Conservation (phyloP, 306 rosid genomes). For the Nissolia schottii region DNA sequence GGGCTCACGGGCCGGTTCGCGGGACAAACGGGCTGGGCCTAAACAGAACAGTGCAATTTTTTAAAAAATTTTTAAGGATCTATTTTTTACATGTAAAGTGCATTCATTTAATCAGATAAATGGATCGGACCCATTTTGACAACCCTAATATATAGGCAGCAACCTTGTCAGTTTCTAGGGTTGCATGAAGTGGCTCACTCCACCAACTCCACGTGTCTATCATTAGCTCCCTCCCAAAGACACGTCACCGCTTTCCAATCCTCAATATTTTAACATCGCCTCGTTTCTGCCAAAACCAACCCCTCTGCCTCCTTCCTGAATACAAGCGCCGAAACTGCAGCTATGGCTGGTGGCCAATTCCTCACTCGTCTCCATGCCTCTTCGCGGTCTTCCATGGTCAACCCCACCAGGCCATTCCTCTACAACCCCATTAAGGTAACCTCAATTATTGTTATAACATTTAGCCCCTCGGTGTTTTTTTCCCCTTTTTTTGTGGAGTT, state of each 20-base stretch:
- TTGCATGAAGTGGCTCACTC: conserved; percentile 13
- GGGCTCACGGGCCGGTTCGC: no score
- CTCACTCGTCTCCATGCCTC: conserved; percentile 21
- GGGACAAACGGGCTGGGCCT: no score
- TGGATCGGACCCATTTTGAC: no score
- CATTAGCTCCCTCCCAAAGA: neutral
- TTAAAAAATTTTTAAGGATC: no score
- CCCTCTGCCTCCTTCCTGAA: neutral
- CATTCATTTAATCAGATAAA: no score
- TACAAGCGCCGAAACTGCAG: neutral
- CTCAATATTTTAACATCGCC: neutral
- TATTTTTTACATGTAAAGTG: no score
- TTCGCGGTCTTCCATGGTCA: conserved; percentile 34
- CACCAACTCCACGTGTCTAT: conserved; percentile 22
- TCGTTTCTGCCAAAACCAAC: neutral
- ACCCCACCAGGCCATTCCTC: conserved; percentile 24
- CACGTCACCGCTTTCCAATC: conserved; percentile 17
- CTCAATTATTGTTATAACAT: no score
- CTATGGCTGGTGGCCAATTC: conserved; percentile 32
- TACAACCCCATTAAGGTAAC: conserved; percentile 39
- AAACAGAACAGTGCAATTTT: no score
- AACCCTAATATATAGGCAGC: no score
- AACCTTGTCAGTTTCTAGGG: conserved; percentile 2
- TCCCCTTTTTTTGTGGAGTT: no score
- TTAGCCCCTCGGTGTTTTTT: no score